These are phyloP conservation scores for Coemansia sp. DNA, from an alignment of 192 early-diverging fungal species.

Conservation along the genomic window DNA sequence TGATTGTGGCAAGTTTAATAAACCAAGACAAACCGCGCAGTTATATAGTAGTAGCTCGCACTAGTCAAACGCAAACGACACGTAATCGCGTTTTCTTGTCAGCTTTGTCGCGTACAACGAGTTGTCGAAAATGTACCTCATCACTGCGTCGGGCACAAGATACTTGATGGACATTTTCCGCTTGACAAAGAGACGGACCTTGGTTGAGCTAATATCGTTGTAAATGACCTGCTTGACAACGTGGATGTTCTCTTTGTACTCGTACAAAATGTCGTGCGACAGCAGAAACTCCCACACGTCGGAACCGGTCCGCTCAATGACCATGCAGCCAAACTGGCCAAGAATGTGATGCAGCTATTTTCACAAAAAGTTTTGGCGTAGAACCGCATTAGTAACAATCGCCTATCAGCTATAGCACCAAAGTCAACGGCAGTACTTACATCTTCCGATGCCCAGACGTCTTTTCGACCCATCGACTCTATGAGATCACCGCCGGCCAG, in stretches of 20 bases:
- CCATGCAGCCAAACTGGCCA: conserved; percentile 86
- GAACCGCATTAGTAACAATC: no score
- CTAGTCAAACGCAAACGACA: conserved; percentile 54
- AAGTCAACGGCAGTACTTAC: conserved; percentile 21
- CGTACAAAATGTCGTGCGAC: conserved; percentile 83
- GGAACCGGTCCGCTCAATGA: conserved; percentile 91
- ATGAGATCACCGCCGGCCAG: conserved; percentile 97
- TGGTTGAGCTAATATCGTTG: conserved; percentile 97
- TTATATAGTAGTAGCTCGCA: neutral
- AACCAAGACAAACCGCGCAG: neutral
- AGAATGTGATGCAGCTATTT: conserved; percentile 78
- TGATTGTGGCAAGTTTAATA: conserved; percentile 1
- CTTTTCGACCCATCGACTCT: conserved; percentile 87
- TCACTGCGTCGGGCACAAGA: conserved; percentile 85
- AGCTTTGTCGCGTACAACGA: conserved; percentile 65
- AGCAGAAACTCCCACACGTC: conserved; percentile 93
- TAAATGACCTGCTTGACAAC: conserved; percentile 95
- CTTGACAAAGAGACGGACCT: conserved; percentile 92
- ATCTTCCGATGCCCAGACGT: conserved; percentile 85
- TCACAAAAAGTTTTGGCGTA: neutral
- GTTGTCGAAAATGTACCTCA: conserved; percentile 83
- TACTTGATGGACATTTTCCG: conserved; percentile 94
- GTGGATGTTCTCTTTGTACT: conserved; percentile 84
- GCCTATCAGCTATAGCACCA: no score
- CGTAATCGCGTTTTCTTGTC: conserved; percentile 54